Percentiles rank a stretch among this genome's conserved stretches.
phyloP scores from a whole-genome alignment of 306 rosid species.

The Malus sieversii region DNA sequence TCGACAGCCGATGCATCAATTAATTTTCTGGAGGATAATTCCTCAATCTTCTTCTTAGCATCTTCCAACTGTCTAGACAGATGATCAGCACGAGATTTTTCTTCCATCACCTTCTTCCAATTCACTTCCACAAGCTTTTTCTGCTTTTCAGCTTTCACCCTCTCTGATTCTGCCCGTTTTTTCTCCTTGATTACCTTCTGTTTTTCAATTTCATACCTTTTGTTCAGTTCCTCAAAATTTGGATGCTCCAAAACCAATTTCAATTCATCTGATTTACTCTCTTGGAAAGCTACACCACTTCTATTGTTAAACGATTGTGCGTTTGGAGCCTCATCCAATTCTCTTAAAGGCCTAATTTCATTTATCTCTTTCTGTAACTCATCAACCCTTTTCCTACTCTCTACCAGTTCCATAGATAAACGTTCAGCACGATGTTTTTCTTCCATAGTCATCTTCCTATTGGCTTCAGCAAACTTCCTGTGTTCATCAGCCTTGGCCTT shows the following conservation, averaged over 20 bases:
- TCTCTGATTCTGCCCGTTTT: constrained; percentile 33
- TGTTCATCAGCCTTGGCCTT: constrained; percentile 43
- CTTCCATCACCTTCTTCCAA: constrained; percentile 48
- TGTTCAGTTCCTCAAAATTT: constrained; percentile 21
- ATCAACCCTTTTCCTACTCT: constrained; percentile 21
- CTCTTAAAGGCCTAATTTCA: constrained; percentile 13
- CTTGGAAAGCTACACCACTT: not conserved
- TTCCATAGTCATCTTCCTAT: constrained; percentile 11
- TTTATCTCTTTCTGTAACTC: constrained; percentile 25
- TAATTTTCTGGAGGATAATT: constrained; percentile 42
- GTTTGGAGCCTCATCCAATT: not conserved
- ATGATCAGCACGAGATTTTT: constrained; percentile 45
- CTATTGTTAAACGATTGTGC: not conserved
- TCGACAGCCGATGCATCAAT: constrained; percentile 27
- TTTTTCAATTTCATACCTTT: constrained; percentile 40
- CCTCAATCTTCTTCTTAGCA: constrained; percentile 35
- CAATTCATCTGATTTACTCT: not conserved
- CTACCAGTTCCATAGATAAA: constrained; percentile 29
- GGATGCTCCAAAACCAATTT: not conserved
- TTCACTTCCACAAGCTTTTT: constrained; percentile 44
- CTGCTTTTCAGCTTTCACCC: constrained; percentile 38
- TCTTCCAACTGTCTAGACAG: constrained; percentile 48
- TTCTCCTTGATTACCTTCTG: constrained; percentile 35
- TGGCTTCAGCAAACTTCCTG: constrained; percentile 27
- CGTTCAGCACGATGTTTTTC: constrained; percentile 27